A percentile compares a stretch with the other conserved stretches of the same genome.
Conservation (phyloP, 192 early-diverging fungal genomes). For the Backusella tuberculispora region DNA sequence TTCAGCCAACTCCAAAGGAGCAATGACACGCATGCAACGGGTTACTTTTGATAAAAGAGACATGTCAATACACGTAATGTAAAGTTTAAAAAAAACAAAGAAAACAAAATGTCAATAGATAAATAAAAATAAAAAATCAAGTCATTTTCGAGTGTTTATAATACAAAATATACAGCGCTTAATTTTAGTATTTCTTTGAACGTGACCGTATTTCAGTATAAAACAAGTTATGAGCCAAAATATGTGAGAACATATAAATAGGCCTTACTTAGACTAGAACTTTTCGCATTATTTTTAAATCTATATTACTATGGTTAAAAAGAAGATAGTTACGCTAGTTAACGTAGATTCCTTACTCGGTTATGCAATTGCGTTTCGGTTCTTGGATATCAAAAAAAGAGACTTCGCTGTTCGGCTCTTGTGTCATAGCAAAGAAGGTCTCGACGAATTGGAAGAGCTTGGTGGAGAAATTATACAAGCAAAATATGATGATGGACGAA, state of each 20-base stretch:
- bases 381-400: neutral
- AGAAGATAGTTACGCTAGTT: neutral
- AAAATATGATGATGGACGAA: neutral
- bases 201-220: neutral
- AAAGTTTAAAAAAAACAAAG: neutral
- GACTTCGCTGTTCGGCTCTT: slow-evolving; percentile 7
- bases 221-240: neutral
- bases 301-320: neutral
- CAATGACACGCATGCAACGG: slow-evolving; percentile 78
- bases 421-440: slow-evolving; percentile 16
- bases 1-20: slow-evolving; percentile 82
- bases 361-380: slow-evolving; percentile 19
- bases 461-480: slow-evolving; percentile 16
- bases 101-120: neutral
- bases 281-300: neutral
- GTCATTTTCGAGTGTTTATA: neutral
- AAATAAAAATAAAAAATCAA: neutral
- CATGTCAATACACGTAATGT: slow-evolving; percentile 43
- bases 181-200: neutral
- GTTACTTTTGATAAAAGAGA: slow-evolving; percentile 62
- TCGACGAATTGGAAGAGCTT: slow-evolving; percentile 4
- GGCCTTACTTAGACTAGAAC: neutral
- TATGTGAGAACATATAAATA: neutral
- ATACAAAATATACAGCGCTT: neutral
- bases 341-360: slow-evolving; percentile 17